Evolutionary conservation across 257 asterid genomes (phyloP).

Genomic region (Fraxinus cuspidata): DNA sequence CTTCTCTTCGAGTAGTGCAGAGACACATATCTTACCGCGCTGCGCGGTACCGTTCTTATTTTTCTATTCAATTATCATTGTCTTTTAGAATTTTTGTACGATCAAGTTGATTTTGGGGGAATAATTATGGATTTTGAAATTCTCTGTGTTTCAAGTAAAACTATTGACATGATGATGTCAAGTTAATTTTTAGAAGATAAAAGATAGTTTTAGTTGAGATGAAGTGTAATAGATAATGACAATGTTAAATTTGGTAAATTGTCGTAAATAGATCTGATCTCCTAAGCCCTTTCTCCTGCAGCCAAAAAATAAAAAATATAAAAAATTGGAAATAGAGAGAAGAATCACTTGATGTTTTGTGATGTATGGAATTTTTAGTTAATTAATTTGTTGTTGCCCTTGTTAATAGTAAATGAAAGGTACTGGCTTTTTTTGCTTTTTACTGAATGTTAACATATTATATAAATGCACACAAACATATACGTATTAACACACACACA

Average conservation of each 20-base stretch:
- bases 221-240: background rate
- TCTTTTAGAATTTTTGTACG: background rate
- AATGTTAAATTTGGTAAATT: background rate
- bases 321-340: background rate
- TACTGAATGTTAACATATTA: too few relatives aligned
- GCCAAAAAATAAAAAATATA: too few relatives aligned
- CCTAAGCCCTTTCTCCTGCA: background rate
- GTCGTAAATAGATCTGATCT: background rate
- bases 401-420: background rate
- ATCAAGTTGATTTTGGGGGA: background rate
- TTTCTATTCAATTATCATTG: background rate
- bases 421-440: background rate
- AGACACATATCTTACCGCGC: too few relatives aligned
- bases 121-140: background rate
- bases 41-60: background rate
- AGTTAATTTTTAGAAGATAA: background rate
- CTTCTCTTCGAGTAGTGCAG: too few relatives aligned
- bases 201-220: background rate
- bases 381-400: background rate
- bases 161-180: background rate
- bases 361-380: background rate
- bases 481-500: too few relatives aligned
- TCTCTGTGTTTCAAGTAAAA: background rate
- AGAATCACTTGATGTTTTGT: background rate
- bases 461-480: too few relatives aligned